Conservation (phyloP, 805 yeast species). For the Wickerhamomyces chambardii region DNA sequence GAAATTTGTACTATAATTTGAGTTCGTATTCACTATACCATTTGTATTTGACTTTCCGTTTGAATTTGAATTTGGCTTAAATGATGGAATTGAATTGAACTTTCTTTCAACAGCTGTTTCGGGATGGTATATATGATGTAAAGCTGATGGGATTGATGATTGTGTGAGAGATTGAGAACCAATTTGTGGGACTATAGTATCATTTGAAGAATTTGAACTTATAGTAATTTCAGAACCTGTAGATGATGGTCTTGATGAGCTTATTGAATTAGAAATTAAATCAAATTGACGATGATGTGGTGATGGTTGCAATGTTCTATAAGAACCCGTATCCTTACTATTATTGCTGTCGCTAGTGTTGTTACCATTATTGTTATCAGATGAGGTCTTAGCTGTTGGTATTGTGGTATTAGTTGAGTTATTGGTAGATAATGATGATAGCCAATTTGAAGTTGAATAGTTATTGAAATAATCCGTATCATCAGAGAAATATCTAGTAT, state of each 20-base stretch:
- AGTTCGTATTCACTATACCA: too few species aligned
- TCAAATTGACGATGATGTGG: neutral
- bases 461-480: slow-evolving; percentile 16
- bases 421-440: slow-evolving; percentile 3
- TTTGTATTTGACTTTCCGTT: too few species aligned
- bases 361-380: too few species aligned
- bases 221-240: neutral
- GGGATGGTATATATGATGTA: too few species aligned
- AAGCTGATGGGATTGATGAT: too few species aligned
- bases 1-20: too few species aligned
- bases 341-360: too few species aligned
- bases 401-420: neutral
- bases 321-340: too few species aligned
- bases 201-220: neutral
- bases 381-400: slow-evolving; percentile 2
- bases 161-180: neutral
- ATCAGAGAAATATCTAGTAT: slow-evolving; percentile 17
- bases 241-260: slow-evolving; percentile 1
- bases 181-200: neutral
- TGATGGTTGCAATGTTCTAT: too few species aligned
- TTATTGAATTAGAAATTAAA: neutral
- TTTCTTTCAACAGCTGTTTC: too few species aligned
- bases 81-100: too few species aligned
- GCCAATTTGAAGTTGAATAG: slow-evolving; percentile 1
- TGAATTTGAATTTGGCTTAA: too few species aligned